These are phyloP conservation scores for Neoboletus brunneissimus DNA, from an alignment of 768 basidiomycete species.

Conservation along the genomic window DNA sequence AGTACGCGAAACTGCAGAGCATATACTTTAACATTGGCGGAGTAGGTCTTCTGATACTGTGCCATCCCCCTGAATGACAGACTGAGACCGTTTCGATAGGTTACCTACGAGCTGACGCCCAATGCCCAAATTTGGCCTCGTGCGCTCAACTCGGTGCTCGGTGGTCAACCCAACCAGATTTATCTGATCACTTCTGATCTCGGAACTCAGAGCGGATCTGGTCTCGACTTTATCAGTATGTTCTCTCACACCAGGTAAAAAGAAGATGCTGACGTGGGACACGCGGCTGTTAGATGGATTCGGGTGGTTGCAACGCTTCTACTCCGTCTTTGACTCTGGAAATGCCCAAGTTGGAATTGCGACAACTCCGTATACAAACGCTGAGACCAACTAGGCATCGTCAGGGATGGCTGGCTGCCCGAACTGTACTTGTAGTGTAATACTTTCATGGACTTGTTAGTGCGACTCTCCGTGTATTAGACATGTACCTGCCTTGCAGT, in stretches of 20 bases:
- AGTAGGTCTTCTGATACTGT: constrained; percentile 20
- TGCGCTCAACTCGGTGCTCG: constrained; percentile 52
- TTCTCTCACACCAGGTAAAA: neutral
- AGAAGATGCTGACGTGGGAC: neutral
- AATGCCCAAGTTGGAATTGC: constrained; percentile 25
- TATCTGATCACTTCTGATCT: constrained; percentile 58
- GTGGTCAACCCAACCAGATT: constrained; percentile 48
- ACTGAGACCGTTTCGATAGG: constrained; percentile 27
- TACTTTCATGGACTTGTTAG: neutral
- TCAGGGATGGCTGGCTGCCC: neutral
- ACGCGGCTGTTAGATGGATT: constrained; percentile 45
- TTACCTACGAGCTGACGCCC: constrained; percentile 52
- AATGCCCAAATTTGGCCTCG: constrained; percentile 75
- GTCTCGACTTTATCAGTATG: constrained; percentile 65
- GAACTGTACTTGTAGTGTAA: neutral
- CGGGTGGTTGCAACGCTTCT: constrained; percentile 59
- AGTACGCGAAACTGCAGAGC: constrained; percentile 49
- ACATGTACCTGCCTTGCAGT: neutral
- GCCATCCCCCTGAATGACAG: neutral
- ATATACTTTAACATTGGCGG: constrained; percentile 52
- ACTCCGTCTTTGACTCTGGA: constrained; percentile 48
- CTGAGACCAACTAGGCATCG: constrained; percentile 36
- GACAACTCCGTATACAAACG: constrained; percentile 40
- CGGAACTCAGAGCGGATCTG: constrained; percentile 47
- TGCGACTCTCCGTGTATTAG: neutral